Evolutionary conservation across 2,329 filamentous ascomycete species (phyloP).

Genomic region (Neopestalotiopsis sp.): DNA sequence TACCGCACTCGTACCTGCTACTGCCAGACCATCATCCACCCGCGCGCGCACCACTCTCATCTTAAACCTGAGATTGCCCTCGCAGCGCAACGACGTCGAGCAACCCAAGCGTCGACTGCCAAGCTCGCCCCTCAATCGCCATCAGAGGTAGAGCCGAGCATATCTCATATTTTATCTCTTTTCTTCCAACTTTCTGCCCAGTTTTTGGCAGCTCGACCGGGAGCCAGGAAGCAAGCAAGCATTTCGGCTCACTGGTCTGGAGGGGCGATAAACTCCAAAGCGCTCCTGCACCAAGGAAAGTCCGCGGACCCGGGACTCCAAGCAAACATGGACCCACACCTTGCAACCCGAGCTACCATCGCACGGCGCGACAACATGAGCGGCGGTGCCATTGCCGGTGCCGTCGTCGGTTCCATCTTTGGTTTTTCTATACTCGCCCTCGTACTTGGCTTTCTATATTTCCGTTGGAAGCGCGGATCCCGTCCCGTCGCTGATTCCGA

Average conservation of each 20-base stretch:
- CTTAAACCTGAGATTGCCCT: constrained; percentile 3
- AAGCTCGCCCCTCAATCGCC: neutral
- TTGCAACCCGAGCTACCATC: constrained; percentile 26
- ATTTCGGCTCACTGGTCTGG: neutral
- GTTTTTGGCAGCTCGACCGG: neutral
- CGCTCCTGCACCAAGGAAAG: neutral
- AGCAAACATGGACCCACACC: constrained; percentile 27
- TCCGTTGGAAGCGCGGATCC: constrained; percentile 34
- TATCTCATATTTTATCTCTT: neutral
- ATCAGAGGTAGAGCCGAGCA: neutral
- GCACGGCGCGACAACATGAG: constrained; percentile 32
- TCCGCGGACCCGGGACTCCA: neutral
- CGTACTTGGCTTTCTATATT: constrained; percentile 39
- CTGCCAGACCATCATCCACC: neutral
- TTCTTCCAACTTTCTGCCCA: neutral
- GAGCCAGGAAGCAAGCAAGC: neutral
- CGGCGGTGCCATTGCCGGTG: constrained; percentile 37
- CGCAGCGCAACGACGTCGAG: neutral
- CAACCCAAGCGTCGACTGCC: neutral
- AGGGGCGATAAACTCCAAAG: neutral
- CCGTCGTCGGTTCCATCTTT: constrained; percentile 37
- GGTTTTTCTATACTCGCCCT: constrained; percentile 35
- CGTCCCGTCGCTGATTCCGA: neutral
- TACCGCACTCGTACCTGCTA: no score
- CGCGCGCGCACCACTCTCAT: constrained; percentile 1